These are phyloP conservation scores for Nematocida sp. DNA, from an alignment of 371 early-diverging fungal genomes.

Conservation along the genomic window DNA sequence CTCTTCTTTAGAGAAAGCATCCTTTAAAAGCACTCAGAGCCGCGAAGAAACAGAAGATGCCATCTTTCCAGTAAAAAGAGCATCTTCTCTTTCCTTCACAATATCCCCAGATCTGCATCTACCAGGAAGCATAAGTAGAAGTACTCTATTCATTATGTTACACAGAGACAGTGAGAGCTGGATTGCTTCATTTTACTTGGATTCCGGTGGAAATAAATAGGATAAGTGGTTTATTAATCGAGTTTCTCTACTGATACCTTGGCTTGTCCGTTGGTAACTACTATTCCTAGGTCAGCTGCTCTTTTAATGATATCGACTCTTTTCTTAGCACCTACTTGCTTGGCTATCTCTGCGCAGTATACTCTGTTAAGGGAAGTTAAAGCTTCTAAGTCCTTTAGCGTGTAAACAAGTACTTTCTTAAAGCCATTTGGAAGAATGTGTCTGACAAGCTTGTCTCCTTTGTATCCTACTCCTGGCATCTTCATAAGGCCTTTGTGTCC, in stretches of 20 bases:
- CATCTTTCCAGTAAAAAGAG: no score
- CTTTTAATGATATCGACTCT: slow-evolving; percentile 88
- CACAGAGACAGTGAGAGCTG: no score
- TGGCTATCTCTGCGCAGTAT: slow-evolving; percentile 96
- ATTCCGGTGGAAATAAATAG: no score
- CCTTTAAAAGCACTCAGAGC: no score
- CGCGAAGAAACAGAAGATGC: no score
- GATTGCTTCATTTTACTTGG: no score
- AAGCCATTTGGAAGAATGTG: slow-evolving; percentile 93
- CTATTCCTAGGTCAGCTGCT: slow-evolving; percentile 89
- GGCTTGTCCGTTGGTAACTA: slow-evolving; percentile 90
- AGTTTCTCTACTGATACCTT: slow-evolving; percentile 78
- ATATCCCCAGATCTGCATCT: no score
- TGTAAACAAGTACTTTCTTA: slow-evolving; percentile 88
- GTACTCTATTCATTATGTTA: no score
- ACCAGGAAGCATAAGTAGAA: no score
- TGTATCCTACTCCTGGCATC: slow-evolving; percentile 93
- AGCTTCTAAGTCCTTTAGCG: slow-evolving; percentile 86
- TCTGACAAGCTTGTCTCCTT: slow-evolving; percentile 78
- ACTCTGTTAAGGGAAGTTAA: slow-evolving; percentile 94
- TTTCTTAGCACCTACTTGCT: slow-evolving; percentile 90
- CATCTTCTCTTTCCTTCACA: no score
- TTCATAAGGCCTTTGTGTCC: slow-evolving; percentile 91
- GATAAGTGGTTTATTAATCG: slow-evolving; percentile 34
- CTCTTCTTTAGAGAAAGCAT: no score